Evolutionary conservation across 495 filamentous ascomycete species (phyloP).

Genomic region (Corynascus novoguineensis): DNA sequence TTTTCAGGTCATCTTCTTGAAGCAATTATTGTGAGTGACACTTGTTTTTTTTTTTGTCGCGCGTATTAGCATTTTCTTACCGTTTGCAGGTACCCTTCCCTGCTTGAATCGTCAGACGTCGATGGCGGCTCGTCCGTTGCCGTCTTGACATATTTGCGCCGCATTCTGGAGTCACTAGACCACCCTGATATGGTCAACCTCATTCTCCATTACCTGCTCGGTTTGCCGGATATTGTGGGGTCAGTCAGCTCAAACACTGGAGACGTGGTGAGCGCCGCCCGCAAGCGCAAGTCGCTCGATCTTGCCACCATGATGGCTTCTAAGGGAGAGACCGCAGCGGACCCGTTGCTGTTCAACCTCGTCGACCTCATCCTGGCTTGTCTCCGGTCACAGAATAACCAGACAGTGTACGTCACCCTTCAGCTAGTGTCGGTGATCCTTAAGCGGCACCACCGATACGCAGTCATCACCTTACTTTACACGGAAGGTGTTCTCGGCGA

Average conservation of each 20-base stretch:
- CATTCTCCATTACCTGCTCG: conserved; percentile 88
- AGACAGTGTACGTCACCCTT: conserved; percentile 83
- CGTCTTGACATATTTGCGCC: conserved; percentile 86
- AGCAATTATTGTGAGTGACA: conserved; percentile 80
- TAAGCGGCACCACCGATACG: conserved; percentile 79
- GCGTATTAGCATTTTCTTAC: conserved; percentile 5
- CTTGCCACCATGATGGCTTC: conserved; percentile 71
- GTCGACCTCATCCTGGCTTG: conserved; percentile 85
- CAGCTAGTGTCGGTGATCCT: conserved; percentile 79
- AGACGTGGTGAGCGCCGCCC: conserved; percentile 53
- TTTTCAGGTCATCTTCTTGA: conserved; percentile 93
- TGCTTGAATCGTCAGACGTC: conserved; percentile 92
- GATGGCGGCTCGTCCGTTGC: conserved; percentile 95
- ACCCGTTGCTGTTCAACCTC: conserved; percentile 85
- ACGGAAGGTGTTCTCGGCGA: conserved; percentile 50
- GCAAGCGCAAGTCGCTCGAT: conserved; percentile 81
- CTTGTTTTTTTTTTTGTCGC: too few species aligned
- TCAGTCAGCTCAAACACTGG: conserved; percentile 22
- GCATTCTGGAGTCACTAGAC: conserved; percentile 83
- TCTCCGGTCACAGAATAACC: conserved; percentile 74
- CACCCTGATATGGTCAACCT: conserved; percentile 89
- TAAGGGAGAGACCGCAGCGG: conserved; percentile 62
- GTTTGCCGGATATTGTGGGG: conserved; percentile 53
- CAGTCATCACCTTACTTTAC: conserved; percentile 67
- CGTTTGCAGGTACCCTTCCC: conserved; percentile 72